Conservation (phyloP, 2,329 filamentous ascomycete species). For the Ophioceras dolichostomum region DNA sequence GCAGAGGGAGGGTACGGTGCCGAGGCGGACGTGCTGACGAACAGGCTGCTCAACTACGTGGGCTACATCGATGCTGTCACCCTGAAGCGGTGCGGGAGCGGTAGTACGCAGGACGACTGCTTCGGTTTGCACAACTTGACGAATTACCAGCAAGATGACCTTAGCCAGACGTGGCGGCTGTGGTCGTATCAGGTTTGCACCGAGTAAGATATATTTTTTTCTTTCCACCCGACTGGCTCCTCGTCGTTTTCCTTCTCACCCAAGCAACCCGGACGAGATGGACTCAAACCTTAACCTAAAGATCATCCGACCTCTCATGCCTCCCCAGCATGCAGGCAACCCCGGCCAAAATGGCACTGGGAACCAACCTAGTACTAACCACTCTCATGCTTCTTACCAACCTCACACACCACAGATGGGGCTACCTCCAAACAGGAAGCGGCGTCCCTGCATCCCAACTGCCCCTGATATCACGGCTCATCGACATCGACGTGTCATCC, state of each 20-base stretch:
- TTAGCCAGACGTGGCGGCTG: constrained; percentile 27
- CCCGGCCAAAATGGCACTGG: no score
- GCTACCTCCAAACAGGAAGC: constrained; percentile 63
- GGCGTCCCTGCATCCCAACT: constrained; percentile 51
- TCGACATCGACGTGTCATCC: constrained; percentile 51
- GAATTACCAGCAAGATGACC: constrained; percentile 21
- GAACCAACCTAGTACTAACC: no score
- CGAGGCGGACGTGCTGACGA: constrained; percentile 23
- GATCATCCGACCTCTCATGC: no score
- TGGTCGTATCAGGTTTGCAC: constrained; percentile 45
- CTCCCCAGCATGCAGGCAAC: no score
- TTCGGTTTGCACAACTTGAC: constrained; percentile 20
- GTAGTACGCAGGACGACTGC: constrained; percentile 21
- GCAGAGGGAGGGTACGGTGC: constrained; percentile 25
- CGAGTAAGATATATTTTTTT: constrained; percentile 22
- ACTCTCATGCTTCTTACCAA: no score
- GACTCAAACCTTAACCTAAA: no score
- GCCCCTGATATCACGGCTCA: constrained; percentile 59
- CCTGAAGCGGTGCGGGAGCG: constrained; percentile 10
- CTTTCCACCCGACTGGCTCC: not conserved
- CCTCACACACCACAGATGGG: constrained; percentile 42
- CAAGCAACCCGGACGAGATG: no score
- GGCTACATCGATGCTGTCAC: constrained; percentile 25
- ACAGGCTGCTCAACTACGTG: constrained; percentile 38
- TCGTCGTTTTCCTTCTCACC: no score